Evolutionary conservation across 108 stramenopile species (phyloP), one percentile per base, ranked within the genome.

Genomic region (Schizochytrium sp.): DNA sequence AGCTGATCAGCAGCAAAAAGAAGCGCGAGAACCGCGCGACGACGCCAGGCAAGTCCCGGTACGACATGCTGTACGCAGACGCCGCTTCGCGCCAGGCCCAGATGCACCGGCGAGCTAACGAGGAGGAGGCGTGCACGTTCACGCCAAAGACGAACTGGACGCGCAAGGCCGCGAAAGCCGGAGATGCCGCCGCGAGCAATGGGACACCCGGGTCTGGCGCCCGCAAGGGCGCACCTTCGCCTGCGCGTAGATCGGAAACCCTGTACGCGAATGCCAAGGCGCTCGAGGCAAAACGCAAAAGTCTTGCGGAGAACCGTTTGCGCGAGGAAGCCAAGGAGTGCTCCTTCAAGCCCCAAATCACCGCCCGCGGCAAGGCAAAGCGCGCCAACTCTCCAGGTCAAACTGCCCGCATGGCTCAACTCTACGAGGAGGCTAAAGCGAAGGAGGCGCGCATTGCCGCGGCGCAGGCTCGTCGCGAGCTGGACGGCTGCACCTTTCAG

Each of bases 1-100:
- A 83, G 23, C 51, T 83, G 76, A 28, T 83, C 51, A 83, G 76
- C 23, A 83, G 76, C 76, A 83, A 83, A 4, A 83, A 83, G 76
- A 47, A 25, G 45, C 45, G 76, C 48, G 76, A 83, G 76, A 47
- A 83, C 51, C 76, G 76, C 51, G 76, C 48, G 43, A 83, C 76
- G n/a, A 83, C 76, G 10, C 76, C 76, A 6, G 76, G 76, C 45
- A 83, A 83, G 76, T 53, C 76, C 6, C 45, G 76, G 12, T 53
- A 47, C 25, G 76, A 83, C 6, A 83, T 83, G 76, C 51, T 83
- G 48, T 83, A 83, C 76, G 76, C 45, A 25, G 76, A 83, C n/a
- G 76, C 76, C 10, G 51, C 45, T 1, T n/a, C 76, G 48, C 45
- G 76, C 16, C 45, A 83, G 76, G 48, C 19, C 16, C 45, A 83